Base-by-base conservation (phyloP, 352 stramenopile genomes). In the Albugo laibachii region DNA sequence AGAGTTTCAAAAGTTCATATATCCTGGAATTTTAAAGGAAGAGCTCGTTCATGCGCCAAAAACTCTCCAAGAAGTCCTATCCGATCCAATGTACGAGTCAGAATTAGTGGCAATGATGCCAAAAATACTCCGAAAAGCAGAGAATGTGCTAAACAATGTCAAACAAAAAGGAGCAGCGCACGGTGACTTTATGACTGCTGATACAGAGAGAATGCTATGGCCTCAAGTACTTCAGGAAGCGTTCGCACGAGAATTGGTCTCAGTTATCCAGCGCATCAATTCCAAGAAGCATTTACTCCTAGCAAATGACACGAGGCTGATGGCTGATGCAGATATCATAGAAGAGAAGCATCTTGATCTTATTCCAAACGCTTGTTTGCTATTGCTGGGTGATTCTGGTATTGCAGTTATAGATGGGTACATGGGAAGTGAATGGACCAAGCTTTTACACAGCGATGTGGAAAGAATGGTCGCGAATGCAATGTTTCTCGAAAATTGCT, bases 251-350 rank as follows among this genome's bases (percentile, higher is more conserved):
- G 75, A 93, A 48, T 60, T 92, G 16, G 45, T 92, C 31, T 62
- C 65, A 11, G 87, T 93, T 73, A 67, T 93, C 15, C 78, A 83
- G 41, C 74, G 74, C 5, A 65, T 92, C 13, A 89, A 88, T 53
- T 59, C 66, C 48, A 67, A 85, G 50, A 87, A 91, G 52, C 77
- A 91, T 48, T 59, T 72, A 19, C 42, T 79, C 48, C 49, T 93
- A 12, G 75, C 76, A 3, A 80, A 83, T 42, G 69, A 88, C 39
- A 54, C 47, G 13, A 57, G 69, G 0, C 64, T 66, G 36, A 45
- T 87, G 1, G 80, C 80, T 0, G 3, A 31, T 31, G 8, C 24
- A 31, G 24, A 31, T 8, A 68, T 87, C 35, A 65, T 65, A 6
- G 61, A 48, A 4, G 63, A 57, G 0, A 69, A 86, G 10, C 61